phyloP scores from a whole-genome alignment of 2,329 filamentous ascomycete genomes.

The Penicillium sp. region DNA sequence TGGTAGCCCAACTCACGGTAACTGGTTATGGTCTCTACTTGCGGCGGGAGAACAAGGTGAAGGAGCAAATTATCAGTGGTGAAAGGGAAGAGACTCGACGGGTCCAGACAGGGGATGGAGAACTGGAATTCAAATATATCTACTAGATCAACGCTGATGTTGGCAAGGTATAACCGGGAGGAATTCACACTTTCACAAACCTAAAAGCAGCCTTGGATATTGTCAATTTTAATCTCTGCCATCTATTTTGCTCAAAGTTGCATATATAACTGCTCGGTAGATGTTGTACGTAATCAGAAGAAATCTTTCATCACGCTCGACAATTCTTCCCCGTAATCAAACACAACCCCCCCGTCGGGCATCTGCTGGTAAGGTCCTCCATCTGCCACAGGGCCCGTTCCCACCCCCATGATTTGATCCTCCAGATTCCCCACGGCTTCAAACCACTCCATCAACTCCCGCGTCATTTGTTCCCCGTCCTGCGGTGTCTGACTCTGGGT shows the following conservation, averaged over 20 bases:
- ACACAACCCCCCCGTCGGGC: conserved; percentile 37
- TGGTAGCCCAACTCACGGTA: conserved; percentile 40
- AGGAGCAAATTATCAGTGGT: conserved; percentile 42
- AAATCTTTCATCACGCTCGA: conserved; percentile 56
- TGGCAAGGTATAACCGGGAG: neutral
- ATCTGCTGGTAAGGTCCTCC: conserved; percentile 23
- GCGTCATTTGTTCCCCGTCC: conserved; percentile 56
- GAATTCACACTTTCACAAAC: neutral
- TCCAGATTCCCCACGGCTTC: conserved; percentile 58
- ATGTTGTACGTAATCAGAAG: conserved; percentile 17
- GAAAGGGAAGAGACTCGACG: conserved; percentile 46
- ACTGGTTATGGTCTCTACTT: conserved; percentile 45
- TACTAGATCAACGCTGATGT: conserved; percentile 18
- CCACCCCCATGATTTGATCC: conserved; percentile 40
- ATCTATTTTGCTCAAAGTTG: neutral
- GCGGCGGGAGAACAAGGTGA: conserved; percentile 40
- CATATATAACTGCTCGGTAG: neutral
- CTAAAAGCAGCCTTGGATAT: neutral
- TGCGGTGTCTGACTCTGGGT: conserved; percentile 42
- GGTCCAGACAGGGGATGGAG: conserved; percentile 49
- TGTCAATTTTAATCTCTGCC: neutral
- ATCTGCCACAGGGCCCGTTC: conserved; percentile 23
- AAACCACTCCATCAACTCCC: conserved; percentile 61
- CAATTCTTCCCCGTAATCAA: conserved; percentile 58
- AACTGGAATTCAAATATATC: conserved; percentile 51